These are phyloP conservation scores for Hysterium pulicare DNA, from an alignment of 2,329 filamentous ascomycete species.

Conservation along the genomic window DNA sequence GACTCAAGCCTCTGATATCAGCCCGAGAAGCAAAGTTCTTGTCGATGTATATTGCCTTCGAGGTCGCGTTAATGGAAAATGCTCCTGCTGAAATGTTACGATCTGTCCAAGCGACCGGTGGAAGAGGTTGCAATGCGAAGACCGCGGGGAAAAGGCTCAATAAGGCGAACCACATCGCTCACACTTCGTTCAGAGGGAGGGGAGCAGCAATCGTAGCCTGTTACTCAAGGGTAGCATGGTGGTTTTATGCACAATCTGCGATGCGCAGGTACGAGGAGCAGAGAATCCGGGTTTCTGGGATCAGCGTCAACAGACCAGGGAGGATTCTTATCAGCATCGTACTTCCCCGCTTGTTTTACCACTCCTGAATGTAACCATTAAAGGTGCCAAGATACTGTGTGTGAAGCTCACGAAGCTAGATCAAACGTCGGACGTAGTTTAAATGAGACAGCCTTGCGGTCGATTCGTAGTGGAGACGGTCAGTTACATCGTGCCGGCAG, in stretches of 20 bases:
- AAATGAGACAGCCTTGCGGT: too few species aligned
- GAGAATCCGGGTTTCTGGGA: not conserved
- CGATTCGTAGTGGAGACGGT: too few species aligned
- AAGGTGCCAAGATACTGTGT: slow-evolving; percentile 8
- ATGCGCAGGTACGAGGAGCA: slow-evolving; percentile 10
- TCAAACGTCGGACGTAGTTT: too few species aligned
- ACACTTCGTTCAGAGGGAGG: not conserved
- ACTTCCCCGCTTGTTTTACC: slow-evolving; percentile 23
- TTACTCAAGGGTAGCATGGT: not conserved
- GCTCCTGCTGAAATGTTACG: slow-evolving; percentile 11
- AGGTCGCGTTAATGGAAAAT: slow-evolving; percentile 19
- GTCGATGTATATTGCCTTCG: slow-evolving; percentile 43
- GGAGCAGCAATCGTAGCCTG: not conserved
- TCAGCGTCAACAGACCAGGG: not conserved
- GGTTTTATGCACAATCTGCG: not conserved
- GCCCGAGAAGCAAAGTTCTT: slow-evolving; percentile 35
- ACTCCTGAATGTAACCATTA: slow-evolving; percentile 17
- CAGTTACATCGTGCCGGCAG: too few species aligned
- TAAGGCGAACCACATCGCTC: not conserved
- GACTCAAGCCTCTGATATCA: slow-evolving; percentile 48
- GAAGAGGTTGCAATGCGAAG: slow-evolving; percentile 38
- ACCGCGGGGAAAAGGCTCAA: slow-evolving; percentile 13
- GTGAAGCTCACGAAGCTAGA: too few species aligned
- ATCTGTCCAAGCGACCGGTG: slow-evolving; percentile 31
- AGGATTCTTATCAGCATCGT: slow-evolving; percentile 3